These are phyloP conservation scores for Talaromyces sp. DNA, from an alignment of 2,329 filamentous ascomycete species.

Conservation along the genomic window DNA sequence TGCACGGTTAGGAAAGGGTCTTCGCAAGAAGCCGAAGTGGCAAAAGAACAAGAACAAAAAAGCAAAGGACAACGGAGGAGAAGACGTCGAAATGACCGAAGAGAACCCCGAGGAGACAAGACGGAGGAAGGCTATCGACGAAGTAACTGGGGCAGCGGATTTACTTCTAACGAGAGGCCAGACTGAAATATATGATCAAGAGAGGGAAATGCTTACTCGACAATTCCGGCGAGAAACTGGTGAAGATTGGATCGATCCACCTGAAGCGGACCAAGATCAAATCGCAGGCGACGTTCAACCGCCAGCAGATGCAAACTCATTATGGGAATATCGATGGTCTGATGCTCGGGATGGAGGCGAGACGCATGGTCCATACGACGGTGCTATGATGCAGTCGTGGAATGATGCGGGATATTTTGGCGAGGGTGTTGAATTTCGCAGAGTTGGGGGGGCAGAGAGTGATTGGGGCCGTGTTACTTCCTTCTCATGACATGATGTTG, in stretches of 20 bases:
- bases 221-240: constrained; percentile 82
- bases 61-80: constrained; percentile 40
- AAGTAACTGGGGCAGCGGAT: constrained; percentile 86
- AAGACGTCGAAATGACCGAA: constrained; percentile 68
- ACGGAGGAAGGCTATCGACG: constrained; percentile 70
- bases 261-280: constrained; percentile 19
- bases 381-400: constrained; percentile 83
- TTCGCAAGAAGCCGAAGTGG: constrained; percentile 59
- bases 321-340: constrained; percentile 93
- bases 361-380: constrained; percentile 83
- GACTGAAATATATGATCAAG: constrained; percentile 85
- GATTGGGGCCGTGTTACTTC: constrained; percentile 52
- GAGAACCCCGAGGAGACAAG: constrained; percentile 66
- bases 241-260: constrained; percentile 70
- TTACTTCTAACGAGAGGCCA: constrained; percentile 77
- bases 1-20: constrained; percentile 69
- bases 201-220: constrained; percentile 76
- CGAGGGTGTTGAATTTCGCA: constrained; percentile 74
- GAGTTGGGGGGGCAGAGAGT: constrained; percentile 49
- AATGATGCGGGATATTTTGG: constrained; percentile 88
- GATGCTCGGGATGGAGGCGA: constrained; percentile 77
- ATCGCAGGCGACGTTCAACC: constrained; percentile 23
- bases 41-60: constrained; percentile 51
- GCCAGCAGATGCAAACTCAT: constrained; percentile 33
- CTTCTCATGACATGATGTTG: constrained; percentile 45